Evolutionary conservation across 495 filamentous ascomycete species (phyloP).

Genomic region (Trichoderma virens): DNA sequence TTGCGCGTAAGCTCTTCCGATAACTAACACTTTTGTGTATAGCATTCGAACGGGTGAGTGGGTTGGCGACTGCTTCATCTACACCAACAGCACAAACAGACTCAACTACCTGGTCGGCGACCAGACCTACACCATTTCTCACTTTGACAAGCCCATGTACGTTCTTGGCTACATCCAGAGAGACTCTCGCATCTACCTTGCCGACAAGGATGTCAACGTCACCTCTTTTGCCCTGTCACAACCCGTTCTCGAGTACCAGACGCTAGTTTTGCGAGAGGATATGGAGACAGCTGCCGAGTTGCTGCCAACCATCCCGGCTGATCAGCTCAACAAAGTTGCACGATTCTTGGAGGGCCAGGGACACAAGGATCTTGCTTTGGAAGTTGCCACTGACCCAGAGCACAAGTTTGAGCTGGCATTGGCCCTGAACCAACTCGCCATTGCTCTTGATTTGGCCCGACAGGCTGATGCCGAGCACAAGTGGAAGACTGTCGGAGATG

Average conservation of each 20-base stretch:
- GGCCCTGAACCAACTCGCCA: conserved; percentile 69
- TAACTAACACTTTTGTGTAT: neutral
- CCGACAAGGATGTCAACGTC: conserved; percentile 89
- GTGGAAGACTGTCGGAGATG: conserved; percentile 94
- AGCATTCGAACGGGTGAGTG: conserved; percentile 92
- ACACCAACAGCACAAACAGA: conserved; percentile 93
- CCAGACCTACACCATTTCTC: conserved; percentile 96
- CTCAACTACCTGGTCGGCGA: conserved; percentile 97
- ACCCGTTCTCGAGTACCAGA: conserved; percentile 95
- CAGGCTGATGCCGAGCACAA: conserved; percentile 86
- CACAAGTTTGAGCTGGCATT: conserved; percentile 95
- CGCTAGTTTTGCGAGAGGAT: conserved; percentile 87
- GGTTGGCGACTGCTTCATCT: conserved; percentile 98
- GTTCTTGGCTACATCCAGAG: conserved; percentile 90
- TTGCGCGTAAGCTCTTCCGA: neutral
- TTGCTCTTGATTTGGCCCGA: conserved; percentile 76
- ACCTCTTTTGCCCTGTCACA: conserved; percentile 88
- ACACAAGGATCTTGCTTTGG: conserved; percentile 88
- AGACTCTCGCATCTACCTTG: conserved; percentile 85
- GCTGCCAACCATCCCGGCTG: conserved; percentile 70
- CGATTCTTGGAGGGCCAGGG: conserved; percentile 97
- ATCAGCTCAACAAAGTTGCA: conserved; percentile 95
- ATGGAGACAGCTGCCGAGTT: conserved; percentile 86
- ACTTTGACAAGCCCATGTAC: conserved; percentile 94
- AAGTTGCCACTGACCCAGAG: conserved; percentile 92